Percentiles rank a stretch among this genome's conserved stretches.
Evolutionary conservation across 257 asterid species (phyloP).

Genomic region (Solanum tacnaense): DNA sequence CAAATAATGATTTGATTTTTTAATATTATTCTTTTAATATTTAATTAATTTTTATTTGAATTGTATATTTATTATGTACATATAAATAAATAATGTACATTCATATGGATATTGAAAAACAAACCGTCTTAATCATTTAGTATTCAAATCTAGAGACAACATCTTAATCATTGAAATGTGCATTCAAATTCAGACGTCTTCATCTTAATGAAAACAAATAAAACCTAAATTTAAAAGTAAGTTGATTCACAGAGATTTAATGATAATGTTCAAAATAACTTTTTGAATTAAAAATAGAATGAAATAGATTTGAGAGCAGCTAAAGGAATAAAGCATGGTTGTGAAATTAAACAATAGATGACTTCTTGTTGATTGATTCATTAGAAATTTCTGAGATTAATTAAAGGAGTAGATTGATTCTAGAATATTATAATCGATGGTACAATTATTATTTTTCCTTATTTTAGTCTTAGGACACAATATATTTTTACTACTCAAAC

Average conservation of each 20-base stretch:
- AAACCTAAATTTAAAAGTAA: not conserved
- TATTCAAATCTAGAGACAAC: not conserved
- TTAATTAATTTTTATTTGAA: not conserved
- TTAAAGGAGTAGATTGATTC: not conserved
- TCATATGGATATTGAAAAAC: not conserved
- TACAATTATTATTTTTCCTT: not conserved
- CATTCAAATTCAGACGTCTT: not conserved
- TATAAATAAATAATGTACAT: no score
- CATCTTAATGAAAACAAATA: not conserved
- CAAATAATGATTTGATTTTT: not conserved
- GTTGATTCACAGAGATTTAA: not conserved
- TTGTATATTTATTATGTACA: not conserved
- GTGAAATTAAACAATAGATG: not conserved
- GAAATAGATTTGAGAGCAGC: not conserved
- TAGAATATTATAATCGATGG: not conserved
- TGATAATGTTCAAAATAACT: not conserved
- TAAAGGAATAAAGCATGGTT: not conserved
- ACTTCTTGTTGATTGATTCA: not conserved
- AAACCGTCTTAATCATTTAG: not conserved
- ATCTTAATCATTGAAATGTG: not conserved
- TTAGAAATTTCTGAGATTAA: not conserved
- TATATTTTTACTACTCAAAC: not conserved
- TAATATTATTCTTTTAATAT: no score
- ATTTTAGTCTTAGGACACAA: not conserved
- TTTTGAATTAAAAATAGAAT: not conserved